Evolutionary conservation across 2,329 filamentous ascomycete genomes (phyloP).

Genomic region (Metarhizium guizhouense): DNA sequence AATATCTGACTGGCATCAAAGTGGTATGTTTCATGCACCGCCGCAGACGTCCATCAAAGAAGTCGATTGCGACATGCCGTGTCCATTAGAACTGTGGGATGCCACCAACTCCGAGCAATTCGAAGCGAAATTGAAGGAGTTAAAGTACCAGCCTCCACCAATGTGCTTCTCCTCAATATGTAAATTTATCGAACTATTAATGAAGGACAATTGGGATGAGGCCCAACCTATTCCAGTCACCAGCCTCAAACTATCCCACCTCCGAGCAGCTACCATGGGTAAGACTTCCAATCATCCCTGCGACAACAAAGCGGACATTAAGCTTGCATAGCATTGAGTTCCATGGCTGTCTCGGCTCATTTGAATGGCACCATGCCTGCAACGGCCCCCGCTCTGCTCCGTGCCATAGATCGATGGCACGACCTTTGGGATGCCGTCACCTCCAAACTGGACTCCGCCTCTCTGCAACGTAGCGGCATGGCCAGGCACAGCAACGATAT

Average conservation of each 20-base stretch:
- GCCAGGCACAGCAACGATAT: conserved; percentile 8
- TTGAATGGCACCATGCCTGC: conserved; percentile 9
- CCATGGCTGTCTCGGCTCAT: conserved; percentile 2
- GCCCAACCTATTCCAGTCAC: not conserved
- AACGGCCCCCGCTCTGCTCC: conserved; percentile 5
- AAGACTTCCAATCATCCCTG: not conserved
- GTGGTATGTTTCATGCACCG: conserved; percentile 16
- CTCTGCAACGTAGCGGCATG: conserved; percentile 2
- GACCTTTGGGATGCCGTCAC: conserved; percentile 10
- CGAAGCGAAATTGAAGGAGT: not conserved
- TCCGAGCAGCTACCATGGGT: not conserved
- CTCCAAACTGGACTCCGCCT: not conserved
- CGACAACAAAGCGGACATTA: not conserved
- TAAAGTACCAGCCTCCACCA: not conserved
- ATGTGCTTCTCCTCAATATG: not conserved
- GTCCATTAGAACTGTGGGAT: conserved; percentile 16
- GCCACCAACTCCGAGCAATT: conserved; percentile 12
- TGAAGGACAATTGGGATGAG: not conserved
- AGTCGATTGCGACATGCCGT: conserved; percentile 16
- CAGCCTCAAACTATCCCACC: not conserved
- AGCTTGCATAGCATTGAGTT: not conserved
- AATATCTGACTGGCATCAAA: conserved; percentile 18
- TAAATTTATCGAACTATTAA: not conserved
- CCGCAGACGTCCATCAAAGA: conserved; percentile 14
- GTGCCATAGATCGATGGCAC: conserved; percentile 13